Conservation (phyloP, 805 yeast genomes). For the Nakazawaea wyomingensis region DNA sequence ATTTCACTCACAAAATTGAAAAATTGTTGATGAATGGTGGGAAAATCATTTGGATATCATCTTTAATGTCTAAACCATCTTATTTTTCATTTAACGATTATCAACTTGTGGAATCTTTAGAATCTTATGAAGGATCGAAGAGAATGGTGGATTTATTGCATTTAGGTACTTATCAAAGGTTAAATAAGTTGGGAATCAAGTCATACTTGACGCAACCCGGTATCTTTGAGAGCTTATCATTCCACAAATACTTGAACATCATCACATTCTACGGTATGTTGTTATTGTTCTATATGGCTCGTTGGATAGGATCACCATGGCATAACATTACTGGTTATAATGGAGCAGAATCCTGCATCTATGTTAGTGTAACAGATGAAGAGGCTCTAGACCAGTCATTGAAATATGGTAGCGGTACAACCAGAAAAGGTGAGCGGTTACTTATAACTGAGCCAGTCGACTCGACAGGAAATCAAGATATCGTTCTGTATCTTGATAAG, state of each 20-base stretch:
- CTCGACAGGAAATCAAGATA: slow-evolving; percentile 58
- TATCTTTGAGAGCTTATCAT: slow-evolving; percentile 79
- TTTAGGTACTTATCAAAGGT: slow-evolving; percentile 53
- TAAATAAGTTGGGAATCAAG: slow-evolving; percentile 47
- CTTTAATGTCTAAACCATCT: slow-evolving; percentile 74
- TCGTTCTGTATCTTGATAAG: slow-evolving; percentile 55
- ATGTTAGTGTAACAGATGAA: slow-evolving; percentile 51
- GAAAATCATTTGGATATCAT: slow-evolving; percentile 77
- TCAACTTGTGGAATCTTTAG: slow-evolving; percentile 56
- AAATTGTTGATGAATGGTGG: slow-evolving; percentile 57
- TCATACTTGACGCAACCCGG: slow-evolving; percentile 93
- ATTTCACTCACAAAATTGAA: slow-evolving; percentile 61
- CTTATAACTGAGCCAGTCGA: slow-evolving; percentile 54
- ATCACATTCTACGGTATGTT: slow-evolving; percentile 86
- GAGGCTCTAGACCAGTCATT: slow-evolving; percentile 34
- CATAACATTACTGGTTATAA: slow-evolving; percentile 84
- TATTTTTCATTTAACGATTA: slow-evolving; percentile 71
- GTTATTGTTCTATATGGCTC: slow-evolving; percentile 73
- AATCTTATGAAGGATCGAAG: slow-evolving; percentile 90
- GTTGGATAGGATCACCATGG: slow-evolving; percentile 80
- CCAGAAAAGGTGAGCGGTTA: slow-evolving; percentile 59
- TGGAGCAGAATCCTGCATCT: slow-evolving; percentile 85
- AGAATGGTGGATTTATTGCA: slow-evolving; percentile 81
- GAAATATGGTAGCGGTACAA: slow-evolving; percentile 71
- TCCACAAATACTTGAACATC: slow-evolving; percentile 67